Evolutionary conservation across 1,284 basidiomycete genomes (phyloP).

Genomic region (Malassezia yamatoensis): DNA sequence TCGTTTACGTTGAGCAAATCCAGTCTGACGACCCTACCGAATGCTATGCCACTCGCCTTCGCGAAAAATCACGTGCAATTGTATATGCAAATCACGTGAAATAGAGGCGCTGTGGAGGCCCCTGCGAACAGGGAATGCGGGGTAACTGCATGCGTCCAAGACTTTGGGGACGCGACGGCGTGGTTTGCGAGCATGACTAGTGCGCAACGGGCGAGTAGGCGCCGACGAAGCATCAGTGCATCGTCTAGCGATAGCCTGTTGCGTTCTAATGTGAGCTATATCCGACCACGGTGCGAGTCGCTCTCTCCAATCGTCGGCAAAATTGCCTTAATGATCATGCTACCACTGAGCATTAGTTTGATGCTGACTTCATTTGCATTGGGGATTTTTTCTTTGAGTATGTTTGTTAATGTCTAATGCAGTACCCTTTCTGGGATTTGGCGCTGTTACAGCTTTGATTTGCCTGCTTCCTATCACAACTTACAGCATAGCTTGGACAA

Average conservation of each 20-base stretch:
- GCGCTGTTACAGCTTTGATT: neutral
- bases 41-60: too few relatives aligned
- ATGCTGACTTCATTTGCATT: neutral
- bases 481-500: slow-evolving; percentile 44
- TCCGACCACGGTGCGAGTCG: neutral
- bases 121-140: neutral
- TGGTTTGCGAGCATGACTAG: neutral
- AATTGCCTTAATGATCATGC: neutral
- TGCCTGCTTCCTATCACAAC: slow-evolving; percentile 6
- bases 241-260: neutral
- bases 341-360: neutral
- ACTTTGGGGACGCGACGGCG: neutral
- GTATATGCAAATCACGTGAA: slow-evolving; percentile 2
- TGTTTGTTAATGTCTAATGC: neutral
- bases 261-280: neutral
- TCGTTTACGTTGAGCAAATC: neutral
- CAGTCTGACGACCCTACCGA: too few relatives aligned
- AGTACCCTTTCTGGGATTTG: slow-evolving; percentile 2
- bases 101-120: neutral
- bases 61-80: slow-evolving; percentile 3
- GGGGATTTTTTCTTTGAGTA: neutral
- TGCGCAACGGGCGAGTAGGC: neutral
- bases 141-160: neutral
- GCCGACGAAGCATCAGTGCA: neutral
- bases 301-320: neutral